These are phyloP conservation scores for Gamsiella multidivaricata DNA, from an alignment of 192 early-diverging fungal species.

Conservation along the genomic window DNA sequence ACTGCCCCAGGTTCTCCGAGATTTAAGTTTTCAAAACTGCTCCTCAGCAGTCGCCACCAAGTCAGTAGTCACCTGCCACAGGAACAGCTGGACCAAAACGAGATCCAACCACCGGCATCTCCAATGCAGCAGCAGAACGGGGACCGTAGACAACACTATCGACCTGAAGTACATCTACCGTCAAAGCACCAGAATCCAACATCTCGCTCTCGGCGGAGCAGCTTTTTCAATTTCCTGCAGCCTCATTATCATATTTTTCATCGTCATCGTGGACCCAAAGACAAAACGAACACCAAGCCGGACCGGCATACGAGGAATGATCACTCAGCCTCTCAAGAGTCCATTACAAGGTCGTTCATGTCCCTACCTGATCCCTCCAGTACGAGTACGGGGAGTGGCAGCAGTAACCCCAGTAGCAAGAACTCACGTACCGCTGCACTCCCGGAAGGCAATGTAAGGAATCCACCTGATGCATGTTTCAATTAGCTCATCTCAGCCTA, in stretches of 20 bases:
- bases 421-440: constrained; percentile 18
- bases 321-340: too few relatives aligned
- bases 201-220: constrained; percentile 19
- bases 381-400: background rate
- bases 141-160: background rate
- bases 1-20: background rate
- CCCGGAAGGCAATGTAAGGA: constrained; percentile 21
- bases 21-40: constrained; percentile 35
- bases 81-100: constrained; percentile 13
- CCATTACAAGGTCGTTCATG: too few relatives aligned
- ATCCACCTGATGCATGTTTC: background rate
- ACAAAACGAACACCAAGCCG: too few relatives aligned
- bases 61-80: constrained; percentile 14
- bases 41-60: constrained; percentile 5
- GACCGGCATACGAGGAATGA: constrained; percentile 2
- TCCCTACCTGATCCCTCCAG: too few relatives aligned
- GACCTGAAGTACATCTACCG: background rate
- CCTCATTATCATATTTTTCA: constrained; percentile 51
- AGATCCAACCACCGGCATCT: constrained; percentile 1
- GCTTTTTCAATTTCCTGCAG: constrained; percentile 37
- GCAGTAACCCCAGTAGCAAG: constrained; percentile 9
- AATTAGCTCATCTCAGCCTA: too few relatives aligned
- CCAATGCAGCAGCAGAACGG: constrained; percentile 3
- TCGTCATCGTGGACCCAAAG: constrained; percentile 1
- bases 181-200: constrained; percentile 17